These are phyloP conservation scores for Novymonas esmeraldas DNA, from an alignment of 208 protist species.

Conservation along the genomic window DNA sequence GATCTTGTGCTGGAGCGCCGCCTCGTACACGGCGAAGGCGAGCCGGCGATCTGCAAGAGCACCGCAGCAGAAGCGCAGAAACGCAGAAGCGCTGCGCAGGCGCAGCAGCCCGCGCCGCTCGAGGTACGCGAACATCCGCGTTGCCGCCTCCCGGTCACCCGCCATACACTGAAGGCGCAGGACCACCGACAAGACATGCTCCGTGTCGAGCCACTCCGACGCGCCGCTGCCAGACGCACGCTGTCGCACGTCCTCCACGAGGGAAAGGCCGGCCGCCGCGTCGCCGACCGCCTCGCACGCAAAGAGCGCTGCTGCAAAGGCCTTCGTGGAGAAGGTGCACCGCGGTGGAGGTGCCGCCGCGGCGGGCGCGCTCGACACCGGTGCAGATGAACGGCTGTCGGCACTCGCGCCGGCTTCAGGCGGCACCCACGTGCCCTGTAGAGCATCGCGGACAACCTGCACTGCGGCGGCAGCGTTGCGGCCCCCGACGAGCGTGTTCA, in stretches of 20 bases:
- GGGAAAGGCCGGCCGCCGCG: conserved; percentile 37
- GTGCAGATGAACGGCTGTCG: neutral
- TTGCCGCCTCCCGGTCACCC: conserved; percentile 43
- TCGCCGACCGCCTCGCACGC: conserved; percentile 42
- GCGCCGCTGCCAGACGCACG: conserved; percentile 9
- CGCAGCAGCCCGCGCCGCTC: conserved; percentile 48
- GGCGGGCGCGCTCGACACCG: neutral
- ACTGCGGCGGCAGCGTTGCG: conserved; percentile 30
- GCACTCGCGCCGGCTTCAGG: neutral
- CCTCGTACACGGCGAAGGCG: conserved; percentile 52
- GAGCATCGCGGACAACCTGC: conserved; percentile 11
- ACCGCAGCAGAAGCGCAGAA: conserved; percentile 57
- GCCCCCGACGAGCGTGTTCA: conserved; percentile 29
- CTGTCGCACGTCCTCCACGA: conserved; percentile 46
- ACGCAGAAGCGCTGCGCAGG: conserved; percentile 53
- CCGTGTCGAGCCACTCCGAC: conserved; percentile 40
- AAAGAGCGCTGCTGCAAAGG: conserved; percentile 58
- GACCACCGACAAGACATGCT: conserved; percentile 63
- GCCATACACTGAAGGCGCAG: conserved; percentile 67
- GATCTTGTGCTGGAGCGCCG: conserved; percentile 43
- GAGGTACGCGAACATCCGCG: conserved; percentile 63
- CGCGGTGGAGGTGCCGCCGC: neutral
- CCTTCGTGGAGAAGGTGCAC: conserved; percentile 23
- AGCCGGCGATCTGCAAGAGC: conserved; percentile 13
- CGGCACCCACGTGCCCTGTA: conserved; percentile 10